Percentiles rank a stretch among this genome's conserved stretches.
Evolutionary conservation across 768 basidiomycete genomes (phyloP).

Genomic region (Sistotremastrum suecicum): DNA sequence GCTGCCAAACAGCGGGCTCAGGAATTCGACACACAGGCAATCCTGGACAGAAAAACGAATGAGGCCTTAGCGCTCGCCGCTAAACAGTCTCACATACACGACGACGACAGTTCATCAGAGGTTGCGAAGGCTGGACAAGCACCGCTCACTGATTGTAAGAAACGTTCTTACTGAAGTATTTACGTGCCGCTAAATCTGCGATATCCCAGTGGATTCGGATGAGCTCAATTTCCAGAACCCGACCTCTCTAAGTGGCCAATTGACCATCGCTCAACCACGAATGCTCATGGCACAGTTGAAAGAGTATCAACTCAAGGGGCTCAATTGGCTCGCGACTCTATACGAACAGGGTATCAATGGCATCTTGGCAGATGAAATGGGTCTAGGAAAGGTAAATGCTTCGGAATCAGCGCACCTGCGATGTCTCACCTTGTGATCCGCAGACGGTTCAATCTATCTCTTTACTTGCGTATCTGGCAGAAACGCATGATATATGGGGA

Average conservation of each 20-base stretch:
- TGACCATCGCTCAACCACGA: conserved; percentile 82
- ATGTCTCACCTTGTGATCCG: background rate
- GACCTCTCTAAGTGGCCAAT: conserved; percentile 68
- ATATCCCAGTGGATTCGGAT: conserved; percentile 71
- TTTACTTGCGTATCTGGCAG: conserved; percentile 86
- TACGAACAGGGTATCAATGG: conserved; percentile 99
- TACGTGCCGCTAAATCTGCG: background rate
- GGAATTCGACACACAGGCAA: conserved; percentile 76
- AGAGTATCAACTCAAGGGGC: conserved; percentile 95
- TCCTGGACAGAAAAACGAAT: conserved; percentile 66
- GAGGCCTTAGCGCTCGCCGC: conserved; percentile 62
- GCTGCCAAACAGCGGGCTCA: conserved; percentile 67
- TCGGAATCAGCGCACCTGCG: conserved; percentile 15
- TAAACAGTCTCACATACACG: conserved; percentile 28
- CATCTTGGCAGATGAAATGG: conserved; percentile 98
- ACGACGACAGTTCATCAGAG: conserved; percentile 28
- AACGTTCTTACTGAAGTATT: background rate
- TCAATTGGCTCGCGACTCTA: conserved; percentile 94
- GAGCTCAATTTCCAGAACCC: conserved; percentile 99
- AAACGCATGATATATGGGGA: conserved; percentile 97
- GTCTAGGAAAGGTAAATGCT: conserved; percentile 61
- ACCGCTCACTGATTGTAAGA: conserved; percentile 59
- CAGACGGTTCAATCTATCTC: conserved; percentile 98
- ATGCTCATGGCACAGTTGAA: conserved; percentile 96
- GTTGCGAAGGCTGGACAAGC: conserved; percentile 13